Evolutionary conservation across 176 grass and related monocot genomes (phyloP), one percentile per base, ranked within the genome.

Genomic region (Oryza rufipogon): DNA sequence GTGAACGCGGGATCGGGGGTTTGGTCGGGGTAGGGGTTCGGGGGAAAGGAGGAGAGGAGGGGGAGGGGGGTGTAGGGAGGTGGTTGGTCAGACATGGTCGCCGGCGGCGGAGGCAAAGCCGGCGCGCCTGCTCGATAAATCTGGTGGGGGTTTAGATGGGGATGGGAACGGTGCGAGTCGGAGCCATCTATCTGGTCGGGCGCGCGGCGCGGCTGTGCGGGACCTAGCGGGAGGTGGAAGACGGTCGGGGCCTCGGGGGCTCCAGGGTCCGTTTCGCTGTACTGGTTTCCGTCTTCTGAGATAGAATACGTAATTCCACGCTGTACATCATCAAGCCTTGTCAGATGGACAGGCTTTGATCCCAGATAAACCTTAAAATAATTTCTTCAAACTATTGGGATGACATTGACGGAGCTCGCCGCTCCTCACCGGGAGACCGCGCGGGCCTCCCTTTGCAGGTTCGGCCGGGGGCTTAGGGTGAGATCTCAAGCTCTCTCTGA

Each of bases 51-150:
- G 66, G 82, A 68, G 70, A 73, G 30, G 56, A 75, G n/a, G 15
- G 94, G 79, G 49, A 87, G 56, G 64, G 85, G 41, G 3, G 74
- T 39, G 38, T 82, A 71, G 68, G 83, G 75, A n/a, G 25, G 89
- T 19, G 79, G 39, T 81, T 91, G 89, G 75, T 97, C 87, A 16
- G 87, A 80, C 89, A 93, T 96, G 74, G 52, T 89, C 48, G 64
- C 74, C 81, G 77, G 78, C 81, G 30, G 30, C 30, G 30, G 30
- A 32, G 30, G 30, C 30, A 7, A 5, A 47, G 41, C 11, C 9
- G 36, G 11, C 30, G 58, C 73, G 14, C 58, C 61, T 75, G 26
- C 9, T 69, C 26, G 84, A 81, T 52, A 71, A 81, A 81, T 85
- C 19, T 83, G 58, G 42, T 19, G 69, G 76, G 83, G 36, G 36